Evolutionary conservation across 805 yeast genomes (phyloP).

Genomic region (Saccharomycopsis selenospora): DNA sequence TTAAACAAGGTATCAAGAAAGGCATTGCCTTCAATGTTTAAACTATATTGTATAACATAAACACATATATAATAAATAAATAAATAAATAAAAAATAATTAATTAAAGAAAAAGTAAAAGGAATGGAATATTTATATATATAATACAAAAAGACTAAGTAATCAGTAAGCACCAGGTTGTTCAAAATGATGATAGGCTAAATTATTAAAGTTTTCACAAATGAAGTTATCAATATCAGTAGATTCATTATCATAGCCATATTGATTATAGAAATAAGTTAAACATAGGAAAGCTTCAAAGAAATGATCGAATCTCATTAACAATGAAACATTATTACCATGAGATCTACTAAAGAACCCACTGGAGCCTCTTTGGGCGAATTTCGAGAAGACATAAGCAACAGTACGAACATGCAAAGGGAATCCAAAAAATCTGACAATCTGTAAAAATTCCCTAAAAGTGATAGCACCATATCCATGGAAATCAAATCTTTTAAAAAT

Average conservation of each 20-base stretch:
- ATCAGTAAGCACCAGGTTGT: too few relatives aligned
- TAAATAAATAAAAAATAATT: too few relatives aligned
- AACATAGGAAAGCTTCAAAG: constrained; percentile 70
- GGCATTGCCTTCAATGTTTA: constrained; percentile 9
- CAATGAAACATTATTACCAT: constrained; percentile 18
- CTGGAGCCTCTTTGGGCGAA: constrained; percentile 33
- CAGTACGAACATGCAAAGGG: constrained; percentile 48
- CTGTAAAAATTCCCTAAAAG: constrained; percentile 55
- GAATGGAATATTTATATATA: too few relatives aligned
- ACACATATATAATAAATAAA: too few relatives aligned
- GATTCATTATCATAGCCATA: constrained; percentile 2
- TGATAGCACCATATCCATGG: constrained; percentile 51
- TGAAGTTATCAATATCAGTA: constrained; percentile 6
- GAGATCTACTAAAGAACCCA: constrained; percentile 23
- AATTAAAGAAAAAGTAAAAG: too few relatives aligned
- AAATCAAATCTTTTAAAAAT: constrained; percentile 54
- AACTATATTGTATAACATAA: too few relatives aligned
- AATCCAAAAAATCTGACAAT: constrained; percentile 63
- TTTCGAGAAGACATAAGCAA: constrained; percentile 49
- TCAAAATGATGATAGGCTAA: not conserved
- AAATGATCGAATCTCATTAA: constrained; percentile 69
- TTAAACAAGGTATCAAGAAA: constrained; percentile 9
- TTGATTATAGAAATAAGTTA: constrained; percentile 27
- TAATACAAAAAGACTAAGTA: too few relatives aligned
- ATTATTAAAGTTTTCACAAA: constrained; percentile 3